Percentiles rank a stretch among this genome's conserved stretches.
phyloP scores from a whole-genome alignment of 225 moss, liverwort and hornwort species.

The Polytrichum commune region DNA sequence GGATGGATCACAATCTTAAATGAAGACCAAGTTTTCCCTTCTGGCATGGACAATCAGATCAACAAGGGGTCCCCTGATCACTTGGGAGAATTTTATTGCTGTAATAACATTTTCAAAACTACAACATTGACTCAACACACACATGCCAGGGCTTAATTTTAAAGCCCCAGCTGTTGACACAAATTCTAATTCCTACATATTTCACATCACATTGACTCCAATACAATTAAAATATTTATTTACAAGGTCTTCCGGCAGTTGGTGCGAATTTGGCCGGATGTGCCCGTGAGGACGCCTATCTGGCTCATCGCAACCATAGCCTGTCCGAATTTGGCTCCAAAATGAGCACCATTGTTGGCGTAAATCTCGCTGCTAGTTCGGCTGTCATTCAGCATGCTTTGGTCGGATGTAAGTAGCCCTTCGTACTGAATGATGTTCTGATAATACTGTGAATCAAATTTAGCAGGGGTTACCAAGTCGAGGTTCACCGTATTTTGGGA shows the following conservation, averaged over 20 bases:
- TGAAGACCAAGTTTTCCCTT: too few species aligned
- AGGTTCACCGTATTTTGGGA: background rate
- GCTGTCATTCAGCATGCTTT: constrained; percentile 11
- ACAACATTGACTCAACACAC: too few species aligned
- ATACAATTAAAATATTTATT: too few species aligned
- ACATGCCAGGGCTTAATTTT: too few species aligned
- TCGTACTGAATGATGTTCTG: constrained; percentile 14
- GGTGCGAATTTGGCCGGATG: constrained; percentile 15
- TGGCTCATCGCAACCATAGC: constrained; percentile 26
- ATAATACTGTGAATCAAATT: constrained; percentile 28
- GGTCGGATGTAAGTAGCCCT: constrained; percentile 22
- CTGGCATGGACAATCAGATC: too few species aligned
- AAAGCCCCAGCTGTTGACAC: too few species aligned
- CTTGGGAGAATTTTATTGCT: too few species aligned
- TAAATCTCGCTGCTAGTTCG: constrained; percentile 7
- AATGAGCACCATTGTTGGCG: constrained; percentile 8
- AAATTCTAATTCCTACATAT: too few species aligned
- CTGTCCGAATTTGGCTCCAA: constrained; percentile 13
- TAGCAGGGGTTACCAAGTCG: constrained; percentile 23
- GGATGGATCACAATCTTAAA: too few species aligned
- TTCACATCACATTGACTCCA: too few species aligned
- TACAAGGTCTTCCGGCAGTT: background rate
- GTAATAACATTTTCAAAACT: too few species aligned
- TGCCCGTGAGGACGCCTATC: constrained; percentile 15
- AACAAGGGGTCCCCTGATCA: too few species aligned